A percentile compares a stretch with the other conserved stretches of the same genome.
phyloP scores from a whole-genome alignment of 1,284 basidiomycete genomes.

The Porogramme epimiltina region DNA sequence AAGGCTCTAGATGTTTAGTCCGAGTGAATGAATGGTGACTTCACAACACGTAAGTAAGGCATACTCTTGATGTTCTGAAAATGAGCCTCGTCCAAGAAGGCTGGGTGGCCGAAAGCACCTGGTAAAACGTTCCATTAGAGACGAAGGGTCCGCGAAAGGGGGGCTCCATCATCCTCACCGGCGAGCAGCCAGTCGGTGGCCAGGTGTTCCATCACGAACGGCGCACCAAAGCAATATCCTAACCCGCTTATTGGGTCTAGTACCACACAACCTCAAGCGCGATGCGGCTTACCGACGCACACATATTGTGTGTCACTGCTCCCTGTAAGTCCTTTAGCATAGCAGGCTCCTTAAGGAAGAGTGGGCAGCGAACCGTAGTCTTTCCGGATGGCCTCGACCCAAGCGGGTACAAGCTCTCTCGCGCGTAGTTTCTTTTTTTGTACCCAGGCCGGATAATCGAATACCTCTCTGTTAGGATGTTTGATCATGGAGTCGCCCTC shows the following conservation, averaged over 20 bases:
- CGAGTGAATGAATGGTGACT: constrained; percentile 23
- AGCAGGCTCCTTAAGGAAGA: neutral
- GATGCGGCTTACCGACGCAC: constrained; percentile 8
- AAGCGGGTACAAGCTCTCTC: constrained; percentile 41
- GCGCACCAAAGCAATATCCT: constrained; percentile 67
- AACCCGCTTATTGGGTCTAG: neutral
- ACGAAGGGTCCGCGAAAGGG: too few species aligned
- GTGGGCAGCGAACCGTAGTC: constrained; percentile 39
- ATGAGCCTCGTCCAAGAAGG: constrained; percentile 48
- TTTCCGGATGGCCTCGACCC: constrained; percentile 50
- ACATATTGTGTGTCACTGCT: constrained; percentile 28
- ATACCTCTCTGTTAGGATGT: constrained; percentile 39
- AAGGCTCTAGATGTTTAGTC: constrained; percentile 4
- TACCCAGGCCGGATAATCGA: constrained; percentile 45
- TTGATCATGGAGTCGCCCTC: constrained; percentile 49
- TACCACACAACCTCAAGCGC: neutral
- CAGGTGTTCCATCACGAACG: constrained; percentile 47
- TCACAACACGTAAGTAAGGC: constrained; percentile 14
- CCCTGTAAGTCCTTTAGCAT: constrained; percentile 8
- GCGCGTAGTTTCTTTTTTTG: constrained; percentile 37
- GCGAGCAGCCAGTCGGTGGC: constrained; percentile 46
- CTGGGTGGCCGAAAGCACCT: constrained; percentile 62
- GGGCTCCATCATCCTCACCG: constrained; percentile 38
- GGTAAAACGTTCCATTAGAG: neutral
- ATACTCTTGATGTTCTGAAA: constrained; percentile 50